Percentiles rank a stretch among this genome's conserved stretches.
Evolutionary conservation across 129 eudicot species (phyloP).

Genomic region (Flaveria sonorensis): DNA sequence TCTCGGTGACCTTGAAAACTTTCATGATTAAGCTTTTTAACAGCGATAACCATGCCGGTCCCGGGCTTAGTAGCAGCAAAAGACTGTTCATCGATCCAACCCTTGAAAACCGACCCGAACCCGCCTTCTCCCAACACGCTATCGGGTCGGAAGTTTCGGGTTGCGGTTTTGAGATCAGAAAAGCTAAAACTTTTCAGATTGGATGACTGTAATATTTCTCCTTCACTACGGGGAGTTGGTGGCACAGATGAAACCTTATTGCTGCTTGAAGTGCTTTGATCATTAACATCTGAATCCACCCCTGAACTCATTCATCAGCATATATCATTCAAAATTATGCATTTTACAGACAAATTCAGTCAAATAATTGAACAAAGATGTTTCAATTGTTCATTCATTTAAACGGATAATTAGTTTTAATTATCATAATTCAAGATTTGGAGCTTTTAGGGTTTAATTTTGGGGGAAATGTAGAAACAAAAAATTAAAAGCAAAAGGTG

Average conservation of each 20-base stretch:
- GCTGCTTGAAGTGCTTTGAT: conserved; percentile 42
- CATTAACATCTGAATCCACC: conserved; percentile 49
- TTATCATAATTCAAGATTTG: no score
- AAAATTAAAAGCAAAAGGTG: neutral
- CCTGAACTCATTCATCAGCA: conserved; percentile 44
- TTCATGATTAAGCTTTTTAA: conserved; percentile 64
- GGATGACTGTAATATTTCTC: conserved; percentile 73
- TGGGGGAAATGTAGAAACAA: neutral
- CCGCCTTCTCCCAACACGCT: conserved; percentile 88
- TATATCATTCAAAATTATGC: neutral
- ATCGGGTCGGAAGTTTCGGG: conserved; percentile 78
- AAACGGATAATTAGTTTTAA: no score
- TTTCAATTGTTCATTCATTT: neutral
- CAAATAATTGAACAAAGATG: neutral
- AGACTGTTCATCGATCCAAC: conserved; percentile 78
- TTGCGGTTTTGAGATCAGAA: conserved; percentile 70
- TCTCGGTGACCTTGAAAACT: conserved; percentile 78
- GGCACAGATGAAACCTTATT: conserved; percentile 71
- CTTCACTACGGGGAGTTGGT: conserved; percentile 72
- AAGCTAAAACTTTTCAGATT: conserved; percentile 69
- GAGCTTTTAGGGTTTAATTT: neutral
- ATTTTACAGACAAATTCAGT: neutral
- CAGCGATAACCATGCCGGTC: conserved; percentile 68
- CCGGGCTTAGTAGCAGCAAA: conserved; percentile 66
- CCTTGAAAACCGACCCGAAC: conserved; percentile 72